phyloP scores from a whole-genome alignment of 2,329 filamentous ascomycete genomes.

The Coniochaeta ligniaria region DNA sequence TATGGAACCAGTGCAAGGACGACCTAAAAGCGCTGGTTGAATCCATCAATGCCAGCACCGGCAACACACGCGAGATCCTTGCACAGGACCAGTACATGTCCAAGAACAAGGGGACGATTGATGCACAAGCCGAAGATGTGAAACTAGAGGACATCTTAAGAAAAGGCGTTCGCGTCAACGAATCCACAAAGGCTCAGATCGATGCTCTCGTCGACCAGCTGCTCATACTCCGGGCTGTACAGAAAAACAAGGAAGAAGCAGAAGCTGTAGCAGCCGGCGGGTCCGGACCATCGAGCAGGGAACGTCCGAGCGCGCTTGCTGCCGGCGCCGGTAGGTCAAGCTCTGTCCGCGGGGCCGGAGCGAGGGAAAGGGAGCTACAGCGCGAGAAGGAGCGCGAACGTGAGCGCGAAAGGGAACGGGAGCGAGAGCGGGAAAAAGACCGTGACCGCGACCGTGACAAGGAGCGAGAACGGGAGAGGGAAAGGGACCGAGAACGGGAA shows the following conservation, averaged over 20 bases:
- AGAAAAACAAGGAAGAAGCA: constrained; percentile 31
- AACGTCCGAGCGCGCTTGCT: constrained; percentile 12
- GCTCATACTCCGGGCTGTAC: constrained; percentile 29
- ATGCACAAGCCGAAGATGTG: constrained; percentile 17
- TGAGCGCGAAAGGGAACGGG: constrained; percentile 3
- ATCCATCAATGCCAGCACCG: constrained; percentile 30
- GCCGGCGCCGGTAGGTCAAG: constrained; percentile 10
- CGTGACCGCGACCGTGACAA: constrained; percentile 2
- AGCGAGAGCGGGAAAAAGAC: constrained; percentile 6
- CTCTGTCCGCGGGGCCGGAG: constrained; percentile 12
- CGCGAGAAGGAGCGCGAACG: constrained; percentile 8
- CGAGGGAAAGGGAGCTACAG: constrained; percentile 25
- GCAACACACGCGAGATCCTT: constrained; percentile 27
- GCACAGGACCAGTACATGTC: constrained; percentile 31
- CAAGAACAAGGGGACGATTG: constrained; percentile 25
- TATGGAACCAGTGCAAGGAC: constrained; percentile 32
- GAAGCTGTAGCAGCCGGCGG: constrained; percentile 13
- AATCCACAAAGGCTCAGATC: constrained; percentile 25
- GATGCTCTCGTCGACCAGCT: constrained; percentile 27
- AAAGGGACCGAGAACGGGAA: constrained; percentile 15
- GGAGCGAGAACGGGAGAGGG: constrained; percentile 8
- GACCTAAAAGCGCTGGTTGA: constrained; percentile 26
- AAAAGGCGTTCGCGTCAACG: constrained; percentile 20
- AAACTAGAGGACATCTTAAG: constrained; percentile 20
- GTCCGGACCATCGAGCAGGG: constrained; percentile 13